Percentiles rank a stretch among this genome's conserved stretches.
These are phyloP conservation scores for Epicoccum nigrum DNA, from an alignment of 2,329 filamentous ascomycete genomes.

Conservation along the genomic window DNA sequence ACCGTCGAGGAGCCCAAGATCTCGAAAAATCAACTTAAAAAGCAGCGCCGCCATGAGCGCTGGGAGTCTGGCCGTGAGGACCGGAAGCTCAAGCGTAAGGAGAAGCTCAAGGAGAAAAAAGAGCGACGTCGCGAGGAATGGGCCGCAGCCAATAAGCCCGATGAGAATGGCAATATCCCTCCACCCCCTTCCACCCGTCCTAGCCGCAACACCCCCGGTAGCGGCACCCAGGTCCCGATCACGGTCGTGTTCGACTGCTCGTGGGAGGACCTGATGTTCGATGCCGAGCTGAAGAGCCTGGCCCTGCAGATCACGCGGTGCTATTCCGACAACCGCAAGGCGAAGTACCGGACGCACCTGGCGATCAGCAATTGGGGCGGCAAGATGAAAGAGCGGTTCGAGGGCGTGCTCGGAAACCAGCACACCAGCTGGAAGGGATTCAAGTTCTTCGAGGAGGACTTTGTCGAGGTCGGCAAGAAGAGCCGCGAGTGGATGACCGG, in stretches of 20 bases:
- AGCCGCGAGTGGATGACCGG: constrained; percentile 72
- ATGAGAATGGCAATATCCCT: constrained; percentile 29
- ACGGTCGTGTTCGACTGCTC: constrained; percentile 88
- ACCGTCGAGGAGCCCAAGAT: constrained; percentile 49
- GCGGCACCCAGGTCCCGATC: constrained; percentile 70
- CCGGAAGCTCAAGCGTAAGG: constrained; percentile 64
- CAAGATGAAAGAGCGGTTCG: constrained; percentile 76
- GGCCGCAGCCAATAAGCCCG: constrained; percentile 44
- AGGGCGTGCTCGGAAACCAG: constrained; percentile 72
- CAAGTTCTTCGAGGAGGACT: constrained; percentile 75
- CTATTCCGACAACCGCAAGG: constrained; percentile 84
- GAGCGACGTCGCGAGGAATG: constrained; percentile 57
- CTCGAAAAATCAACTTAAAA: constrained; percentile 89
- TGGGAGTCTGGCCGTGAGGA: constrained; percentile 75
- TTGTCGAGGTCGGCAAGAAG: constrained; percentile 69
- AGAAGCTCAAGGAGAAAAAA: constrained; percentile 61
- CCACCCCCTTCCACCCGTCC: constrained; percentile 25
- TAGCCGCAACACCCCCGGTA: constrained; percentile 30
- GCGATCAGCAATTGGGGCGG: constrained; percentile 80
- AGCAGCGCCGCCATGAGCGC: constrained; percentile 70
- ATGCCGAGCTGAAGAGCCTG: constrained; percentile 83
- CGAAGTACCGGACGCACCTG: constrained; percentile 72
- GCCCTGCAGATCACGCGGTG: constrained; percentile 82
- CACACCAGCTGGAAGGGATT: constrained; percentile 83
- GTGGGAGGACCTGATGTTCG: constrained; percentile 88